Conservation (phyloP, 2,329 filamentous ascomycete species). For the Cladosporium colombiae region DNA sequence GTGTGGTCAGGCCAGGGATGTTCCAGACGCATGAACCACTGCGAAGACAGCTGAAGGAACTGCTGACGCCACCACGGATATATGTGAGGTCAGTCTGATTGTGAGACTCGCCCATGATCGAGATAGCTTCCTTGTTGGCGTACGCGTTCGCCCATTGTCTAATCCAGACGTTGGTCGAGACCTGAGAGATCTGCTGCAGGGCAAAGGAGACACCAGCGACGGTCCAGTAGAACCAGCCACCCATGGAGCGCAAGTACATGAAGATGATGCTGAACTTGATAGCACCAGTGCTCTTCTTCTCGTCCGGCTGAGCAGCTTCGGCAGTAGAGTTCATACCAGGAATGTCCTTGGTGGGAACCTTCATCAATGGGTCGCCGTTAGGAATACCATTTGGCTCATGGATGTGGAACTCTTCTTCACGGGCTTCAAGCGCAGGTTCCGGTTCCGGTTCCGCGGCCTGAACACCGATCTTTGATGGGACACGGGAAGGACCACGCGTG, state of each 20-base stretch:
- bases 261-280: constrained; percentile 85
- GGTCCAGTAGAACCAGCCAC: constrained; percentile 94
- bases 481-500: constrained; percentile 69
- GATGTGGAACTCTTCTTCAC: constrained; percentile 46
- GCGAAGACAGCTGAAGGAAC: constrained; percentile 49
- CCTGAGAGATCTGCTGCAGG: constrained; percentile 78
- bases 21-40: constrained; percentile 55
- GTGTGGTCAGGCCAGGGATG: constrained; percentile 34
- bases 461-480: constrained; percentile 63
- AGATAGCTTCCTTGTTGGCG: constrained; percentile 47
- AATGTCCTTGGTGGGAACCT: constrained; percentile 44
- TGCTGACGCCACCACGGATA: constrained; percentile 42
- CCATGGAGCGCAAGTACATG: constrained; percentile 88
- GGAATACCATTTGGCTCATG: constrained; percentile 44
- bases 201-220: constrained; percentile 73
- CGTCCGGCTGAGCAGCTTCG: constrained; percentile 58
- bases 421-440: constrained; percentile 40
- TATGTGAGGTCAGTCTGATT: constrained; percentile 45
- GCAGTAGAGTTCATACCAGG: constrained; percentile 40
- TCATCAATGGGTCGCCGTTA: constrained; percentile 50
- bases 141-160: constrained; percentile 94
- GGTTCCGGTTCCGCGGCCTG: constrained; percentile 69
- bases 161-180: constrained; percentile 93
- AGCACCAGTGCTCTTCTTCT: constrained; percentile 79
- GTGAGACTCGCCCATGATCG: constrained; percentile 36